A percentile compares a stretch with the other conserved stretches of the same genome.
Conservation (phyloP, 2,329 filamentous ascomycete genomes). For the Zalaria sp. region DNA sequence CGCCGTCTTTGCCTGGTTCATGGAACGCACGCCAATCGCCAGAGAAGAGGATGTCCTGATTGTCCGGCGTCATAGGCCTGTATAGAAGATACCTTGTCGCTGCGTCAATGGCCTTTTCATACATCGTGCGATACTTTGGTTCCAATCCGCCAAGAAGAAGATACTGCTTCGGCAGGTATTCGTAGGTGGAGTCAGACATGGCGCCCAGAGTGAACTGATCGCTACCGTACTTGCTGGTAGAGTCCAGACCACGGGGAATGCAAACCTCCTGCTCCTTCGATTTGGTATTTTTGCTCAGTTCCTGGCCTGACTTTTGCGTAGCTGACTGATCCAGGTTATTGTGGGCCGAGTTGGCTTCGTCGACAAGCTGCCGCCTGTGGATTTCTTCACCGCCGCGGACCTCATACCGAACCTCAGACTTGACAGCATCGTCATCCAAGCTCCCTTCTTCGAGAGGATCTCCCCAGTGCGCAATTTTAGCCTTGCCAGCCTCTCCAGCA, state of each 20-base stretch:
- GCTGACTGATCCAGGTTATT: background rate
- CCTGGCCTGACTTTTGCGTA: background rate
- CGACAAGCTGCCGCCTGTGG: slow-evolving; percentile 4
- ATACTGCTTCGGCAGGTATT: slow-evolving; percentile 50
- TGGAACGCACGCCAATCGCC: slow-evolving; percentile 31
- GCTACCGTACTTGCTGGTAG: slow-evolving; percentile 27
- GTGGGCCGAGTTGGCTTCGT: background rate
- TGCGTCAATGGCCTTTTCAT: slow-evolving; percentile 52
- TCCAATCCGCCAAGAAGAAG: slow-evolving; percentile 63
- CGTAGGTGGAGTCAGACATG: slow-evolving; percentile 43
- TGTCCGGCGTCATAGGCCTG: slow-evolving; percentile 56
- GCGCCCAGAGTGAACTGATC: slow-evolving; percentile 42
- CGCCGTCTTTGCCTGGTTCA: background rate
- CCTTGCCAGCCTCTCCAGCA: background rate
- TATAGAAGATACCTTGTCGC: slow-evolving; percentile 63
- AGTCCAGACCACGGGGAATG: slow-evolving; percentile 44
- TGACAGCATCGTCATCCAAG: slow-evolving; percentile 1
- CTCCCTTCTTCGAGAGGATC: slow-evolving; percentile 6
- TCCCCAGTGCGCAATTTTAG: slow-evolving; percentile 5
- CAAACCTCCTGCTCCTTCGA: slow-evolving; percentile 30
- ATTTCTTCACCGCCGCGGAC: background rate
- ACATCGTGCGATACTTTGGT: slow-evolving; percentile 58
- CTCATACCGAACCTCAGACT: background rate
- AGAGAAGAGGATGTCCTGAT: slow-evolving; percentile 59
- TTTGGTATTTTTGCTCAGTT: background rate